Percentiles rank a stretch among this genome's conserved stretches.
phyloP scores from a whole-genome alignment of 805 yeast species.

The Wickerhamomyces subpelliculosus region DNA sequence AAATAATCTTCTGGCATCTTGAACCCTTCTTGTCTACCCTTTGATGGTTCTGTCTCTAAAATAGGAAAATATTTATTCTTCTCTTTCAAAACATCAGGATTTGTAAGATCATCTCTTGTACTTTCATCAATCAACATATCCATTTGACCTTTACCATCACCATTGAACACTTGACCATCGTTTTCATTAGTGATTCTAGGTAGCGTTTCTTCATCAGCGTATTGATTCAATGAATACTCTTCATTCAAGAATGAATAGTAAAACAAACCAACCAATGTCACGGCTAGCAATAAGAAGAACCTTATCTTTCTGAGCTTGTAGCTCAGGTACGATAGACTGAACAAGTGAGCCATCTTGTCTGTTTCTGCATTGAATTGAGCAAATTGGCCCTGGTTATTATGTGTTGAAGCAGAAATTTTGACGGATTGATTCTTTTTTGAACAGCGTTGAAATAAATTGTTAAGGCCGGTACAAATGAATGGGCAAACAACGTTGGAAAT shows the following conservation, averaged over 20 bases:
- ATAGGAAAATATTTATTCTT: constrained; percentile 35
- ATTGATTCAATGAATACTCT: constrained; percentile 16
- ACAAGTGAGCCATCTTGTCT: background rate
- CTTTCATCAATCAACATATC: constrained; percentile 1
- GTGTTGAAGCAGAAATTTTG: background rate
- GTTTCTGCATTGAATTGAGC: background rate
- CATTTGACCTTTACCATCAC: constrained; percentile 1
- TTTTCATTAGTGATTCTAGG: constrained; percentile 15
- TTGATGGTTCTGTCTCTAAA: constrained; percentile 15
- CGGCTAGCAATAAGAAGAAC: constrained; percentile 8
- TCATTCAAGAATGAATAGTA: constrained; percentile 22
- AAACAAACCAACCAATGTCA: constrained; percentile 15
- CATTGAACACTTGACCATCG: background rate
- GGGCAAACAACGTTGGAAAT: too few species aligned
- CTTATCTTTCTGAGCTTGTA: constrained; percentile 14
- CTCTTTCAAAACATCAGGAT: constrained; percentile 16
- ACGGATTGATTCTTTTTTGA: too few species aligned
- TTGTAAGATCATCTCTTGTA: background rate
- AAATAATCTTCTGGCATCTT: constrained; percentile 16
- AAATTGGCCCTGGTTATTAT: too few species aligned
- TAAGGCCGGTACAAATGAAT: too few species aligned
- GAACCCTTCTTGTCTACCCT: constrained; percentile 5
- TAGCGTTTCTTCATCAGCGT: constrained; percentile 17
- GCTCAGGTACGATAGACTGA: background rate
- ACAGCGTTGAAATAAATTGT: too few species aligned